Evolutionary conservation across 192 early-diverging fungal genomes (phyloP).

Genomic region (Rhizoclosmatium globosum): DNA sequence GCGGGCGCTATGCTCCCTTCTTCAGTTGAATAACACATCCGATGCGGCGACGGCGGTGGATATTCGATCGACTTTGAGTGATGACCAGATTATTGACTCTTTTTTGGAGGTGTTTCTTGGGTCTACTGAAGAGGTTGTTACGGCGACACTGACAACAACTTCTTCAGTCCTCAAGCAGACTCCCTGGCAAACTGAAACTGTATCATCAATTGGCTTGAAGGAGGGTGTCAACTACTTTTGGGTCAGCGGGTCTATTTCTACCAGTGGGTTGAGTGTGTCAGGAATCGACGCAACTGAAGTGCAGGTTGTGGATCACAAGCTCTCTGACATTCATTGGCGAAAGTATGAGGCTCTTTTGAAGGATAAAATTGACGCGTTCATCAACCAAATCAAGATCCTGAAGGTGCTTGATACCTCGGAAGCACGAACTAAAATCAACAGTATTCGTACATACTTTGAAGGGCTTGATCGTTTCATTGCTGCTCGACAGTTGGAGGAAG

Average conservation of each 20-base stretch:
- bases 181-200: conserved; percentile 3
- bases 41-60: not conserved
- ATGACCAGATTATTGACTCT: conserved; percentile 4
- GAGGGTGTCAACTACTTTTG: conserved; percentile 34
- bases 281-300: not conserved
- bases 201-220: not conserved
- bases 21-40: conserved; percentile 37
- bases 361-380: conserved; percentile 35
- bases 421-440: conserved; percentile 16
- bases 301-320: conserved; percentile 10
- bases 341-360: conserved; percentile 26
- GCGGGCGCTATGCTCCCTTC: conserved; percentile 42
- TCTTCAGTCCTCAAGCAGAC: conserved; percentile 7
- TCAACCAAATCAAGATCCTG: conserved; percentile 42
- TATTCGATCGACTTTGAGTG: not conserved
- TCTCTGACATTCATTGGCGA: not conserved
- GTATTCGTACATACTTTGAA: conserved; percentile 42
- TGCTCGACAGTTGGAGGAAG: not conserved
- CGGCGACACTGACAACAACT: not conserved
- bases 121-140: not conserved
- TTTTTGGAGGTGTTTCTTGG: not conserved
- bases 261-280: not conserved
- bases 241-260: not conserved
- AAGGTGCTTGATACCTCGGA: conserved; percentile 38
- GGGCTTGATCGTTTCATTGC: not conserved